Evolutionary conservation across 2,329 filamentous ascomycete species (phyloP).

Genomic region (Sporothrix protearum): DNA sequence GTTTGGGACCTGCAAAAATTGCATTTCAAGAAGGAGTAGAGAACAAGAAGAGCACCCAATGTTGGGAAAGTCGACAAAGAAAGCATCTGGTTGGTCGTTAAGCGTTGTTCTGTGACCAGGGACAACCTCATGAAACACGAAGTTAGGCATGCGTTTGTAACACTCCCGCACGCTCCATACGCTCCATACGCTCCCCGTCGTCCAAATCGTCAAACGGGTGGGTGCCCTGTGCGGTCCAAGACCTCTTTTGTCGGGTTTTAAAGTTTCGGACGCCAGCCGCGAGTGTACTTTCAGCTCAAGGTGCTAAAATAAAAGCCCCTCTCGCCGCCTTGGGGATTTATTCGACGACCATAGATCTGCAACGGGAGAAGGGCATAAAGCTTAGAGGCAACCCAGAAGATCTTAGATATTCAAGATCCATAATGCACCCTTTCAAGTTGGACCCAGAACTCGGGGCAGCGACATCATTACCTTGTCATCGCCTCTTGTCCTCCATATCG

Average conservation of each 20-base stretch:
- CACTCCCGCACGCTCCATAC: neutral
- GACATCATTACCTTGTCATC: neutral
- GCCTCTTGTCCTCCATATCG: neutral
- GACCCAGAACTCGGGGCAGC: neutral
- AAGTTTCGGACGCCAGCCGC: constrained; percentile 13
- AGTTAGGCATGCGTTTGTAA: neutral
- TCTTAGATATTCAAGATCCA: neutral
- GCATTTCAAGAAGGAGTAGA: neutral
- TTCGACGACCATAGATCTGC: neutral
- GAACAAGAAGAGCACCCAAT: neutral
- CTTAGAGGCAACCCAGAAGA: neutral
- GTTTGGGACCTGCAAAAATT: neutral
- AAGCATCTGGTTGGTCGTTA: neutral
- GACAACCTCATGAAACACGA: constrained; percentile 5
- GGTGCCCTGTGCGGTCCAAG: neutral
- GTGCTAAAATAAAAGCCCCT: neutral
- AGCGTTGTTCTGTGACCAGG: neutral
- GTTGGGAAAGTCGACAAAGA: neutral
- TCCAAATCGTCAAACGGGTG: neutral
- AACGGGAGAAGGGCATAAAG: neutral
- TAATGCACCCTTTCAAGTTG: neutral
- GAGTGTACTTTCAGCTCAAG: neutral
- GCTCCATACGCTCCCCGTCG: neutral
- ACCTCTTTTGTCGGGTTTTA: constrained; percentile 1
- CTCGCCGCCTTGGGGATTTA: neutral